phyloP scores from a whole-genome alignment of 805 yeast genomes.

The Myxozyma vanderwaltii region DNA sequence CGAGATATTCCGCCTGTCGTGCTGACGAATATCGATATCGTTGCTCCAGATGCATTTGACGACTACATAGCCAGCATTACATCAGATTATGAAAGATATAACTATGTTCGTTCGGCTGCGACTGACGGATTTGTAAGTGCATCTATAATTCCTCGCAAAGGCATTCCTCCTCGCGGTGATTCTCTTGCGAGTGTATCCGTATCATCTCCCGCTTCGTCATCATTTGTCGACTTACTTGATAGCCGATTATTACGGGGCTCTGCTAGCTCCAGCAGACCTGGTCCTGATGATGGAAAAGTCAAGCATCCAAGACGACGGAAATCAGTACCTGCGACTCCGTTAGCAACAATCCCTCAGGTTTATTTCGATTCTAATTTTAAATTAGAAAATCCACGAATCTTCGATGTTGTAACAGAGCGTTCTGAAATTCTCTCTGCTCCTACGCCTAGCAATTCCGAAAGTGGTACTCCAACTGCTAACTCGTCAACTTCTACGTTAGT shows the following conservation, averaged over 20 bases:
- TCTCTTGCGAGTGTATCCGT: slow-evolving; percentile 10
- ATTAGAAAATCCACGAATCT: slow-evolving; percentile 84
- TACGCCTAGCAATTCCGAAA: slow-evolving; percentile 27
- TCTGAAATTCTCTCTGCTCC: slow-evolving; percentile 45
- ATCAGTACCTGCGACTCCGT: slow-evolving; percentile 33
- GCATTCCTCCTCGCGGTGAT: slow-evolving; percentile 20
- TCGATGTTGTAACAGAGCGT: slow-evolving; percentile 70
- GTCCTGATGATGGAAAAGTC: background rate
- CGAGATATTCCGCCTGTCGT: slow-evolving; percentile 83
- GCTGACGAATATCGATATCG: slow-evolving; percentile 55
- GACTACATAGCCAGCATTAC: slow-evolving; percentile 50
- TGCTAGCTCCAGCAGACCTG: background rate
- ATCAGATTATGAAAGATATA: slow-evolving; percentile 47
- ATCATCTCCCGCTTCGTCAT: slow-evolving; percentile 2
- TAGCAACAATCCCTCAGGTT: slow-evolving; percentile 63
- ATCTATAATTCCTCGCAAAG: background rate
- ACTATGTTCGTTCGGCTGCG: slow-evolving; percentile 3
- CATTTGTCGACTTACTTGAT: slow-evolving; percentile 22
- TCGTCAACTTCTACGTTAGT: slow-evolving; percentile 3
- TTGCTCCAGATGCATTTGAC: slow-evolving; percentile 49
- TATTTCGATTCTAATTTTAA: slow-evolving; percentile 70
- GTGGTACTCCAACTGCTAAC: slow-evolving; percentile 14
- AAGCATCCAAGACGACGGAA: slow-evolving; percentile 5
- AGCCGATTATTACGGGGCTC: background rate
- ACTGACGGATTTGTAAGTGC: background rate